Evolutionary conservation across 164 flowering plant genomes (phyloP), one percentile per base, ranked within the genome.

Genomic region (Pachysandra terminalis): DNA sequence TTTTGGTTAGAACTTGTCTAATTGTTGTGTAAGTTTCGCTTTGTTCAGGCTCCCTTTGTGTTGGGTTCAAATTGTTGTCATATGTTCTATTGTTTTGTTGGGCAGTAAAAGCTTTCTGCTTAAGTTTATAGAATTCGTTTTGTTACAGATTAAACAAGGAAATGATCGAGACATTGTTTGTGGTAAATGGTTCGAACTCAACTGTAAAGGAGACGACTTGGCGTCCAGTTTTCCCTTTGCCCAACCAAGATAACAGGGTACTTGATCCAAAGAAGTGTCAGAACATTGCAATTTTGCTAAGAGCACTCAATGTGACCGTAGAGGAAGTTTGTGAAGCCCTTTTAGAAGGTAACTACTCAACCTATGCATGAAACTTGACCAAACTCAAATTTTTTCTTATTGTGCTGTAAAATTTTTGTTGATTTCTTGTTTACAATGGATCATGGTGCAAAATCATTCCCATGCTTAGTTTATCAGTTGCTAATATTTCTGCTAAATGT

Each of bases 281-380:
- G 70, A 91, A 91, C 73, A 88, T 94, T 69, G 90, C 97, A 22
- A 90, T 94, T 62, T 69, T 81, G 74, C 73, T 94, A 64, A 80
- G 91, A 79, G 98, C 98, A 13, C 84, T 94, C 59, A 90, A 89
- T 78, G 94, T 91, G 75, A 88, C 97, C 6, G 77, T 74, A 53
- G 97, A 91, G 66, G 98, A 93, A 87, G 98, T 93, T 37, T 88
- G 96, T 75, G 94, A 89, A 68, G 91, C 90, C 14, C 93, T 92
- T 69, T 61, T 84, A 64, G 96, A 92, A 86, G 98, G 98, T 89
- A 83, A 66, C 21, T 12, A 23, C 35, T 22, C 10, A 40, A 9
- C 27, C 9, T 7, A 19, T 53, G 12, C 27, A 27, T n/a, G n/a
- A n/a, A n/a, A n/a, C 10, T 28, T 53, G 59, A 16, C 27, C 17